These are phyloP conservation scores for Candida ascalaphidarum DNA, from an alignment of 805 yeast genomes.

Conservation along the genomic window DNA sequence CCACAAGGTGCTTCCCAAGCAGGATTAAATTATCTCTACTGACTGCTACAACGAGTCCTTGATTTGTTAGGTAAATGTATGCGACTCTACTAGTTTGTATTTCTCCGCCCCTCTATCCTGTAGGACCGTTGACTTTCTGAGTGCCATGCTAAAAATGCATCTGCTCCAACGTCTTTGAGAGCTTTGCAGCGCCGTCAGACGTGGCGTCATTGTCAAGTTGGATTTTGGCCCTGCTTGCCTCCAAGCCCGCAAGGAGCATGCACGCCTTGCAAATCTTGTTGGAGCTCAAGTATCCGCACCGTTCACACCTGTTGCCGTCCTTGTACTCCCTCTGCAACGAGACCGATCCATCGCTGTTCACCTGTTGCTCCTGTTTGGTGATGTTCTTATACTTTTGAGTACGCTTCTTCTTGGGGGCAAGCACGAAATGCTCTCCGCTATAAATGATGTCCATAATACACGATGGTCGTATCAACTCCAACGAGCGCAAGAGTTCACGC, in stretches of 20 bases:
- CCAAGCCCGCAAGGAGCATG: conserved; percentile 75
- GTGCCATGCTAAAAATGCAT: conserved; percentile 45
- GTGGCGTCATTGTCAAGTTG: conserved; percentile 43
- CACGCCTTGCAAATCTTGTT: conserved; percentile 92
- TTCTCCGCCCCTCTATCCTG: too few relatives aligned
- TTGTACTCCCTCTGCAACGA: conserved; percentile 30
- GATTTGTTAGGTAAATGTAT: too few relatives aligned
- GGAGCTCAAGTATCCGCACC: conserved; percentile 87
- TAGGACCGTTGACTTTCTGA: too few relatives aligned
- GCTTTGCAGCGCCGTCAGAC: conserved; percentile 56
- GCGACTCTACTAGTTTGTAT: too few relatives aligned
- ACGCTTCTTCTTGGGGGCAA: conserved; percentile 48
- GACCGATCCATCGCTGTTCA: conserved; percentile 57
- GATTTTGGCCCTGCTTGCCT: conserved; percentile 62
- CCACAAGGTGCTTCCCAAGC: too few relatives aligned
- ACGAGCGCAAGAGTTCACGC: conserved; percentile 78
- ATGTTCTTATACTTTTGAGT: conserved; percentile 26
- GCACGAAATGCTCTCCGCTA: conserved; percentile 80
- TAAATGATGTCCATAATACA: conserved; percentile 91
- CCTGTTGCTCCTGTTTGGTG: conserved; percentile 38
- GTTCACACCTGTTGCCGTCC: conserved; percentile 73
- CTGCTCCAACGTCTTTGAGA: conserved; percentile 53
- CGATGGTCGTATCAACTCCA: conserved; percentile 86
- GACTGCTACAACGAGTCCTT: too few relatives aligned
- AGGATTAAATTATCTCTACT: too few relatives aligned